phyloP scores from a whole-genome alignment of 73 alveolate genomes.

The Loxodes magnus region DNA sequence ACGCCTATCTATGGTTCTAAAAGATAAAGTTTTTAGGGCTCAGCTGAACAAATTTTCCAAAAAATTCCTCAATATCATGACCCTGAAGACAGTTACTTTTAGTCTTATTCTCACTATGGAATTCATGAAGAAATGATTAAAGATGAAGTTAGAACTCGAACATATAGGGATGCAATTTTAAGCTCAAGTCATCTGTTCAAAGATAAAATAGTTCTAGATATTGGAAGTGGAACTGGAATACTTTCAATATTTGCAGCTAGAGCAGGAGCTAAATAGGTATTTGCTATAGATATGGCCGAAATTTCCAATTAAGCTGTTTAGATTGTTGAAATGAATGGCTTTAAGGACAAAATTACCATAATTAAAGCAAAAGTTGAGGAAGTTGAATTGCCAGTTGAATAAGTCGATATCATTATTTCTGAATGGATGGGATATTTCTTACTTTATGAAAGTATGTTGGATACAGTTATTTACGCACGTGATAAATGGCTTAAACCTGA shows the following conservation, averaged over 20 bases:
- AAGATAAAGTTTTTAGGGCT: too few relatives aligned
- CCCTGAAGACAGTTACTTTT: constrained; percentile 88
- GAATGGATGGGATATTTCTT: constrained; percentile 97
- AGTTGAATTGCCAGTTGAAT: constrained; percentile 73
- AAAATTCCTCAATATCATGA: too few relatives aligned
- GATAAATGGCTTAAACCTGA: constrained; percentile 74
- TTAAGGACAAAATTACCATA: constrained; percentile 62
- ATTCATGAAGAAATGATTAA: constrained; percentile 97
- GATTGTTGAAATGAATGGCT: constrained; percentile 74
- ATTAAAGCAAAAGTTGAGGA: constrained; percentile 92
- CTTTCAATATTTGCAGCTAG: constrained; percentile 87
- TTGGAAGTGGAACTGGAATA: constrained; percentile 97
- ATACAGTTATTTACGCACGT: constrained; percentile 86
- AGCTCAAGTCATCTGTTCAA: constrained; percentile 60
- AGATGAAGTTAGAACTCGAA: constrained; percentile 79
- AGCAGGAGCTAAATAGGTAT: constrained; percentile 96
- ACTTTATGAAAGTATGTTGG: constrained; percentile 85
- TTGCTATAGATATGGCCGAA: constrained; percentile 93
- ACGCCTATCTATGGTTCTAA: too few relatives aligned
- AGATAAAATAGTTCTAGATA: constrained; percentile 88
- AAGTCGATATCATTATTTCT: constrained; percentile 85
- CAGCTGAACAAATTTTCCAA: too few relatives aligned
- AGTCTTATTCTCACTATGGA: constrained; percentile 77
- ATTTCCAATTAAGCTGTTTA: constrained; percentile 78
- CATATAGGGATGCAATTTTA: constrained; percentile 81